Evolutionary conservation across 2,329 filamentous ascomycete species (phyloP).

Genomic region (Fusarium secorum): DNA sequence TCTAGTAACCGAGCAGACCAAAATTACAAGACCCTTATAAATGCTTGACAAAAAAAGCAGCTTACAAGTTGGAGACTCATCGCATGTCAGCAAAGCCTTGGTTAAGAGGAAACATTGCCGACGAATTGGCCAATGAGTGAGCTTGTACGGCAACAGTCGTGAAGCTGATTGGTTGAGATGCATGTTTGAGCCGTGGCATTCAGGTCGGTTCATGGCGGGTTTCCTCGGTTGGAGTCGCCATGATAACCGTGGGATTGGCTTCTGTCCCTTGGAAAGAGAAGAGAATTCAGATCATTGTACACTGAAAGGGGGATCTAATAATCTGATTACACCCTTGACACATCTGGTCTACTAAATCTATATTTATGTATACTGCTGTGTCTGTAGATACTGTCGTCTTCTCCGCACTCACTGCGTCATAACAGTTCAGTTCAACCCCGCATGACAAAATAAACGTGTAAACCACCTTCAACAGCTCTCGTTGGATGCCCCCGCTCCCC

Average conservation of each 20-base stretch:
- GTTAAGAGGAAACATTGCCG: constrained; percentile 41
- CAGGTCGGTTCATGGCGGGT: constrained; percentile 43
- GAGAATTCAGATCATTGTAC: fast-evolving
- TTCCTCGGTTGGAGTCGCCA: constrained; percentile 45
- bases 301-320: background rate
- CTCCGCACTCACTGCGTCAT: constrained; percentile 20
- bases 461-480: background rate
- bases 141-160: constrained; percentile 19
- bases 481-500: constrained; percentile 32
- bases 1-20: constrained; percentile 14
- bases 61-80: background rate
- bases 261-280: background rate
- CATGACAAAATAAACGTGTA: constrained; percentile 33
- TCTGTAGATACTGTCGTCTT: background rate
- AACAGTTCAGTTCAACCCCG: constrained; percentile 7
- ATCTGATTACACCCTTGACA: background rate
- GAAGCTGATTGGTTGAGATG: constrained; percentile 21
- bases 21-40: background rate
- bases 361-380: background rate
- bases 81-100: constrained; percentile 36
- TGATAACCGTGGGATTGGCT: constrained; percentile 8
- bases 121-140: constrained; percentile 44
- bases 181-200: constrained; percentile 23
- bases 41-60: constrained; percentile 7
- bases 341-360: background rate